phyloP scores from a whole-genome alignment of 75 land plant genomes.

The Picea glauca region DNA sequence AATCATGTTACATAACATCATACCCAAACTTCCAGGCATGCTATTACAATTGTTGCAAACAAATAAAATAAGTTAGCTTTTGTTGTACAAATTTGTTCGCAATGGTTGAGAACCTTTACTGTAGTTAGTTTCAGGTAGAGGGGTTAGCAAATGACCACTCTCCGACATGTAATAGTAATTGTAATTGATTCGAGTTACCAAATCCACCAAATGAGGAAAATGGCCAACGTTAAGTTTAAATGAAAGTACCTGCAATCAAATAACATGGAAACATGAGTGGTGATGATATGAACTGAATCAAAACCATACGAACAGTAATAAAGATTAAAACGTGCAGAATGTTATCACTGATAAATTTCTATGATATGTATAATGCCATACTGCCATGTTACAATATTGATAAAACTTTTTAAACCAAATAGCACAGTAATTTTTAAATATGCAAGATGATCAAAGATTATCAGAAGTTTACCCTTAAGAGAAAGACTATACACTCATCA shows the following conservation, averaged over 20 bases:
- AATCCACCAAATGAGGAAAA: constrained; percentile 90
- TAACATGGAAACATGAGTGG: background rate
- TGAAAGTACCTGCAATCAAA: constrained; percentile 72
- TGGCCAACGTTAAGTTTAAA: constrained; percentile 94
- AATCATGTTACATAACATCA: constrained; percentile 8
- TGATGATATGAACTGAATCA: background rate
- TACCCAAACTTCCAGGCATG: background rate
- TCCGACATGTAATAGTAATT: constrained; percentile 91
- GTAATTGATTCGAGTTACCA: constrained; percentile 91
- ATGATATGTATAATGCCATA: background rate
- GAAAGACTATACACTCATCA: constrained; percentile 97
- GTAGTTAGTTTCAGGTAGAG: constrained; percentile 7
- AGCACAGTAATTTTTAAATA: background rate
- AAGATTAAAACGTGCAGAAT: background rate
- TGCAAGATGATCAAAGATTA: background rate
- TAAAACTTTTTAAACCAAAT: background rate
- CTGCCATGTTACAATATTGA: no score
- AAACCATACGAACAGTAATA: background rate
- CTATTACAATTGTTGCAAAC: background rate
- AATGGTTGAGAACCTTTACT: constrained; percentile 6
- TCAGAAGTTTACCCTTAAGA: constrained; percentile 62
- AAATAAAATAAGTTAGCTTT: constrained; percentile 5
- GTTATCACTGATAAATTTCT: background rate
- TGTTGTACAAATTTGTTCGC: background rate
- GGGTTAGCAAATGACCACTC: constrained; percentile 60